Conservation (phyloP, 2,329 filamentous ascomycete species). For the Colletotrichum sidae region DNA sequence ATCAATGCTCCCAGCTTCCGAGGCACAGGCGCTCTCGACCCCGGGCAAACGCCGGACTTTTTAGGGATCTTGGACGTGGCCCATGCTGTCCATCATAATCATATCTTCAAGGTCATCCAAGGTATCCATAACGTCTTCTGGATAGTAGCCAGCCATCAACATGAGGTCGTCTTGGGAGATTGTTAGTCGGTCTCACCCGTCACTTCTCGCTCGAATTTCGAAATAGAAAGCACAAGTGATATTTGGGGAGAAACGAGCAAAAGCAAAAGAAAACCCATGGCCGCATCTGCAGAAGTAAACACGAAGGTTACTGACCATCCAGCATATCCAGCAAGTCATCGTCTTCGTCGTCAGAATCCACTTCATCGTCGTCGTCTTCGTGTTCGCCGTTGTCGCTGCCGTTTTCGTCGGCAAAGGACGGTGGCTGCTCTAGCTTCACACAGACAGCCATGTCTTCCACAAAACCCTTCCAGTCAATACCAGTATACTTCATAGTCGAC, state of each 20-base stretch:
- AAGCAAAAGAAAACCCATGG: background rate
- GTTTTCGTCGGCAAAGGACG: slow-evolving; percentile 1
- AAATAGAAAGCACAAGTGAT: slow-evolving; percentile 7
- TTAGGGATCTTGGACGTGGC: background rate
- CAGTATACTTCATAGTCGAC: slow-evolving; percentile 44
- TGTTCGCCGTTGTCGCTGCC: slow-evolving; percentile 17
- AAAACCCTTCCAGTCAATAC: slow-evolving; percentile 51
- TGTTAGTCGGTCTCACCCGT: slow-evolving; percentile 4
- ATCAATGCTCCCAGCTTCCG: too few species aligned
- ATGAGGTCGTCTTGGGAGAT: slow-evolving; percentile 14
- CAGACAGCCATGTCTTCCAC: slow-evolving; percentile 43
- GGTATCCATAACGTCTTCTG: slow-evolving; percentile 9
- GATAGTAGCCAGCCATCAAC: slow-evolving; percentile 21
- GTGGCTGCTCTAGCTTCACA: slow-evolving; percentile 34
- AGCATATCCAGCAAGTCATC: slow-evolving; percentile 23
- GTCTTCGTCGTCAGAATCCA: background rate
- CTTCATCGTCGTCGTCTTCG: slow-evolving; percentile 13
- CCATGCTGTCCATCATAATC: slow-evolving; percentile 14
- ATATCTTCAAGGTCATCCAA: slow-evolving; percentile 23
- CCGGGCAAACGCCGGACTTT: too few species aligned
- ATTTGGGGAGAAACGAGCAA: background rate
- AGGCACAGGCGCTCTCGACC: too few species aligned
- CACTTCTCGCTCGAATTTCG: slow-evolving; percentile 3
- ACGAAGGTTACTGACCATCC: slow-evolving; percentile 18
- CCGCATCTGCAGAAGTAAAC: background rate